Evolutionary conservation across 2,329 filamentous ascomycete genomes (phyloP).

Genomic region (Capronia epimyces): DNA sequence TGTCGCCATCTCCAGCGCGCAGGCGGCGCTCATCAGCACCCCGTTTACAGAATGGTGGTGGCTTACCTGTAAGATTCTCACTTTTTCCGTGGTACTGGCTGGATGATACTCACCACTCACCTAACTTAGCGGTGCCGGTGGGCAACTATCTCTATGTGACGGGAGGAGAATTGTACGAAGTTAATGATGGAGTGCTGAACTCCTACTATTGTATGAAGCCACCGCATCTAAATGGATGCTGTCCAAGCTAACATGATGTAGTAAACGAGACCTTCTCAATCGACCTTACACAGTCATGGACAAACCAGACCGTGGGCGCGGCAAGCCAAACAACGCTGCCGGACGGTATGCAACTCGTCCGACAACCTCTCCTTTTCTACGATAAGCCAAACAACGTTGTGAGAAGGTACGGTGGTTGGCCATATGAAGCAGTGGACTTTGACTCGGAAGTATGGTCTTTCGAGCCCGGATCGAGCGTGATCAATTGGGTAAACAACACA

Average conservation of each 20-base stretch:
- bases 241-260: slow-evolving; percentile 1
- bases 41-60: slow-evolving; percentile 13
- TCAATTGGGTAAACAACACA: slow-evolving; percentile 7
- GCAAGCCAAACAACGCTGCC: neutral
- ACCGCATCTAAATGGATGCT: neutral
- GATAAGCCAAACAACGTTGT: slow-evolving; percentile 12
- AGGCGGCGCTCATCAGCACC: neutral
- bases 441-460: slow-evolving; percentile 14
- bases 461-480: slow-evolving; percentile 1
- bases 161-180: slow-evolving; percentile 15
- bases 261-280: slow-evolving; percentile 12
- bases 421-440: slow-evolving; percentile 6
- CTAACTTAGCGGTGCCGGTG: slow-evolving; percentile 6
- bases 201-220: neutral
- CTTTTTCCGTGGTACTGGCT: neutral
- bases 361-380: slow-evolving; percentile 16
- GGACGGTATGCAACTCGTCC: slow-evolving; percentile 6
- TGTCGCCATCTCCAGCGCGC: neutral
- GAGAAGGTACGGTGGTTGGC: slow-evolving; percentile 19
- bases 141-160: slow-evolving; percentile 15
- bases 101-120: slow-evolving; percentile 2
- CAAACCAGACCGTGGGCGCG: slow-evolving; percentile 11
- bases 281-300: slow-evolving; percentile 20
- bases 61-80: slow-evolving; percentile 6
- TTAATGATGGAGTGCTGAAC: neutral